phyloP scores from a whole-genome alignment of 2,329 filamentous ascomycete species.

The Chrysoporthe cubensis region DNA sequence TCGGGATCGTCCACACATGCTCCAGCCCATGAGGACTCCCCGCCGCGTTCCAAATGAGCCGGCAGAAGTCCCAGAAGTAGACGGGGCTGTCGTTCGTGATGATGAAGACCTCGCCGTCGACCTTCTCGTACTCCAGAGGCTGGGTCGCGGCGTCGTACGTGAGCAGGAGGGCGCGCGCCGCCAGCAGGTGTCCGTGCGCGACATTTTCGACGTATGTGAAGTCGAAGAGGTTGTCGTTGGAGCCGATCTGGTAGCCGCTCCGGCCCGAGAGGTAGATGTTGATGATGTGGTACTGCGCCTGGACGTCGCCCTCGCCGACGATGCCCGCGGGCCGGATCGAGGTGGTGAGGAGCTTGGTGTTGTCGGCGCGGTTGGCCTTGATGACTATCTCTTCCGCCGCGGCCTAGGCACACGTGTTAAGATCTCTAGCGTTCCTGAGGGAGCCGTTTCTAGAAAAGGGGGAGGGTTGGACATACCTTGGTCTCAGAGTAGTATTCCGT shows the following conservation, averaged over 20 bases:
- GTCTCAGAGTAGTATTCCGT: constrained; percentile 87
- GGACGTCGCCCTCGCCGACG: constrained; percentile 86
- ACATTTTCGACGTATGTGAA: constrained; percentile 68
- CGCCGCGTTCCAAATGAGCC: constrained; percentile 73
- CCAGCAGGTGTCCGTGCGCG: constrained; percentile 80
- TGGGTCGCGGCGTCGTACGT: constrained; percentile 59
- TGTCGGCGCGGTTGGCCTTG: constrained; percentile 66
- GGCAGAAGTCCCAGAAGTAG: constrained; percentile 89
- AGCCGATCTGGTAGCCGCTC: constrained; percentile 79
- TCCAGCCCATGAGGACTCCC: constrained; percentile 56
- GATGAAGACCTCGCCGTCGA: constrained; percentile 87
- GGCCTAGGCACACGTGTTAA: constrained; percentile 49
- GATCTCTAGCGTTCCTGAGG: not conserved
- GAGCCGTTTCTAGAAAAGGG: not conserved
- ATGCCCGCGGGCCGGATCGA: constrained; percentile 86
- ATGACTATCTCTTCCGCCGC: constrained; percentile 82
- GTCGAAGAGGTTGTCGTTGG: constrained; percentile 66
- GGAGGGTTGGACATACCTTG: constrained; percentile 61
- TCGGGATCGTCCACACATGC: constrained; percentile 59
- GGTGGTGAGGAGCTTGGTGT: constrained; percentile 70
- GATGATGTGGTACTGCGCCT: constrained; percentile 74
- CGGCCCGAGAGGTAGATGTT: constrained; percentile 70
- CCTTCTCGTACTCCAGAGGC: constrained; percentile 71
- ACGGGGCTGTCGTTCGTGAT: constrained; percentile 88
- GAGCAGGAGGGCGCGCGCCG: constrained; percentile 71